Percentiles rank a stretch among this genome's conserved stretches.
phyloP scores from a whole-genome alignment of 805 yeast genomes.

The Torulaspora delbrueckii region DNA sequence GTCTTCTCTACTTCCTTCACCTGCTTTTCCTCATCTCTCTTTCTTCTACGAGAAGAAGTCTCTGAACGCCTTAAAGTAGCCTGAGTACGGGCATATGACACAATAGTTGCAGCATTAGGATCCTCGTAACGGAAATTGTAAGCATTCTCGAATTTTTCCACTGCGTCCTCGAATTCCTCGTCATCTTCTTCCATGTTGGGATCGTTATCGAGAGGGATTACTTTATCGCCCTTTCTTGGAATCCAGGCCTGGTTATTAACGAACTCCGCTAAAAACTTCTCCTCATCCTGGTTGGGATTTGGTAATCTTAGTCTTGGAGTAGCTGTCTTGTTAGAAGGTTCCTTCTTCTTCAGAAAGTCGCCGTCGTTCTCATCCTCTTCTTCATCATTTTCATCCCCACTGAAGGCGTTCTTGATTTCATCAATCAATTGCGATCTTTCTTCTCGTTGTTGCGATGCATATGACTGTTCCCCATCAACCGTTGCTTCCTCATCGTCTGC shows the following conservation, averaged over 20 bases:
- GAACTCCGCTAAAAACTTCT: conserved; percentile 68
- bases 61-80: conserved; percentile 84
- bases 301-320: conserved; percentile 43
- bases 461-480: conserved; percentile 50
- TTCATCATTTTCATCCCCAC: conserved; percentile 42
- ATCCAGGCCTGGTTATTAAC: conserved; percentile 84
- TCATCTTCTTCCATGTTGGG: conserved; percentile 57
- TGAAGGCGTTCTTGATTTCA: conserved; percentile 70
- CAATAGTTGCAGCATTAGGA: conserved; percentile 82
- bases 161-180: conserved; percentile 87
- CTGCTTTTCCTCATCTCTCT: conserved; percentile 66
- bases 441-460: conserved; percentile 66
- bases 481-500: conserved; percentile 48
- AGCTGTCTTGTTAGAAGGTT: conserved; percentile 31
- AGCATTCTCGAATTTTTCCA: conserved; percentile 84
- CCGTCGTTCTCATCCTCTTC: conserved; percentile 41
- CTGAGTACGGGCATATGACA: conserved; percentile 90
- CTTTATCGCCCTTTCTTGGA: conserved; percentile 61
- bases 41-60: conserved; percentile 69
- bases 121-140: conserved; percentile 95
- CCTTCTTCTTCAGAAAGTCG: conserved; percentile 58
- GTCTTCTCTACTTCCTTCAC: conserved; percentile 47
- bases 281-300: conserved; percentile 58
- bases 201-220: conserved; percentile 44
- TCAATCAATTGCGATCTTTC: conserved; percentile 67